phyloP scores from a whole-genome alignment of 2,329 filamentous ascomycete genomes.

The Xylaria sp. region DNA sequence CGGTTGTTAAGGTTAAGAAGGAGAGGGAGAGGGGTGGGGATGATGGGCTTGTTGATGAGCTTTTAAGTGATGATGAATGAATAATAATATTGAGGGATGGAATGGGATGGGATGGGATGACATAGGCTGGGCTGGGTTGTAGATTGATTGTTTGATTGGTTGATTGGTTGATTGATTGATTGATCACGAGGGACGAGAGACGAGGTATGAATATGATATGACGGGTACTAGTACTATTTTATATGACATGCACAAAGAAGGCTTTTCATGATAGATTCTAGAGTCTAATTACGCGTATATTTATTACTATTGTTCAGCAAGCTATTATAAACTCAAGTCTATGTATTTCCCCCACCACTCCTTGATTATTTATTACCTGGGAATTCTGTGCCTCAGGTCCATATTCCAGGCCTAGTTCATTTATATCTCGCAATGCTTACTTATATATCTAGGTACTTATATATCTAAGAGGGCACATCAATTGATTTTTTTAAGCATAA shows the following conservation, averaged over 20 bases:
- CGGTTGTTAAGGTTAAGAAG: slow-evolving; percentile 19
- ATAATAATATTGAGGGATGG: slow-evolving; percentile 8
- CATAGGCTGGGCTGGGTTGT: background rate
- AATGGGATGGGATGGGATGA: background rate
- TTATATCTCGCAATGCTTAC: no score
- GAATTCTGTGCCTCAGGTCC: no score
- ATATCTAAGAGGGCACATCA: no score
- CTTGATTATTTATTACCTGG: no score
- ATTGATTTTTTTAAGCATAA: no score
- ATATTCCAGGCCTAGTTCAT: no score
- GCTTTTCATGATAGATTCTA: background rate
- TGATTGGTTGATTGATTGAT: background rate
- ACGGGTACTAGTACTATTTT: background rate
- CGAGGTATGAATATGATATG: slow-evolving; percentile 2
- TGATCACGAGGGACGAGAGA: background rate
- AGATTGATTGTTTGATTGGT: background rate
- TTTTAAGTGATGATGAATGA: slow-evolving; percentile 37
- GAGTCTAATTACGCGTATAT: background rate
- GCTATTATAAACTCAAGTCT: background rate
- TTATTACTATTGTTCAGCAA: background rate
- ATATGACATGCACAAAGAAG: background rate
- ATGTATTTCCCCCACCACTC: no score
- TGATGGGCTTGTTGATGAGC: slow-evolving; percentile 36
- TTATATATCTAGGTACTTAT: no score
- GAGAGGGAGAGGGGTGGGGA: slow-evolving; percentile 14